Evolutionary conservation across 768 basidiomycete genomes (phyloP), one percentile per base, ranked within the genome.

Genomic region (Suillus discolor): DNA sequence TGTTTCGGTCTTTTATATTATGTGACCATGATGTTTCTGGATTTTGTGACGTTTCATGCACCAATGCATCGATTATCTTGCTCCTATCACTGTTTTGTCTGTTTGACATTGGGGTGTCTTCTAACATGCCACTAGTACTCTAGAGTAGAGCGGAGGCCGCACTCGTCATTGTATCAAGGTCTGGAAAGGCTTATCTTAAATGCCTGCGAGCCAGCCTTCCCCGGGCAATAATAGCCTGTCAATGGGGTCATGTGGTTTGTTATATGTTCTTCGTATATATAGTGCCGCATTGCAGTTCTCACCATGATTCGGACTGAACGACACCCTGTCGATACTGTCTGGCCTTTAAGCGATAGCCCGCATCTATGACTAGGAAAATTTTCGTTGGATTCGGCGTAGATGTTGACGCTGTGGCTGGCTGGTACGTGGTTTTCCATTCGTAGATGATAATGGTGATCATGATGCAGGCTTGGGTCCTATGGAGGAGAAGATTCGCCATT

Each of bases 391-490:
- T 87, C 72, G 88, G 88, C 28, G 86, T 90, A 12, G 89, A 91
- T 68, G 87, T 92, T 4, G 89, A 92, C 64, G 88, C 89, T 6
- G 89, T 90, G 1, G 84, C 88, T 6, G 89, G 89, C 67, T 90
- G 89, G 89, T 84, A 71, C 28, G 38, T 61, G 23, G 15, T n/a
- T 25, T 62, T 62, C 1, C 11, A 23, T 36, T 63, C 13, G 18
- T 13, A 57, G 20, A 63, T 41, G n/a, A 60, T 25, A 38, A 60
- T 20, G 28, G 28, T 7, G 3, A 20, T 60, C 4, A 42, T 31
- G 1, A 20, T 28, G 11, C 63, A 89, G 87, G 87, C 80, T 89
- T 20, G 89, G 90, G 7, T 89, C 88, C 0, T 91, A 91, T 71
- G 90, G 90, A 4, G 90, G 89, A 18, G 86, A 91, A 68, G 85